Base-by-base conservation (phyloP, 1,284 basidiomycete genomes). In the Cutaneotrichosporon sp. region DNA sequence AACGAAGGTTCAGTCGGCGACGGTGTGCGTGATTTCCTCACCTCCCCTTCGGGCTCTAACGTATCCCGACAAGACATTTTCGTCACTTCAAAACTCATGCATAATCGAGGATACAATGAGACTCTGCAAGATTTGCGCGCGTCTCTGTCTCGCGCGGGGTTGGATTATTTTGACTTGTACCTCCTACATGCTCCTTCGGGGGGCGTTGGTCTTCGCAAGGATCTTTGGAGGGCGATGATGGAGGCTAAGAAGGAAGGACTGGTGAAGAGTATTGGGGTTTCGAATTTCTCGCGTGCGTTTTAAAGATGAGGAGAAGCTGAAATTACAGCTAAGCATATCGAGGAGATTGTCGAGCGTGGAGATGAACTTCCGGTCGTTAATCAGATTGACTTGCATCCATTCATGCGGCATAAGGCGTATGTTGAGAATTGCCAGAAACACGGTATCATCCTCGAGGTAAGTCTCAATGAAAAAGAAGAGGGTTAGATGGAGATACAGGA, bases 81-180 rank as follows among this genome's bases (percentile, higher is more conserved):
- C 81, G 87, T 86, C 76, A 88, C 86, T 32, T 88, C 87, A 36
- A 89, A 90, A 76, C 82, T 90, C 60, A 87, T 84, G 79, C 72
- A 79, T 52, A 89, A 90, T 73, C 76, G 81, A 42, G 83, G 83
- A 11, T 86, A 87, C 76, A 80, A 82, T 18, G 74, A 79, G 22
- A 83, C 85, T 13, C 82, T 82, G 65, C 74, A 79, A 31, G 83
- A 86, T 60, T 86, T 89, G 62, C 72, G 84, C 65, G 81, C 79
- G 52, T 88, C 87, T 1, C 76, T 89, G 18, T 78, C 84, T 30
- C 80, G 80, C 56, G 86, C 85, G 67, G 83, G 84, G 1, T 78
- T 87, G 36, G 85, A 73, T 7, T 80, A 79, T 60, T 80, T 82
- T 57, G 80, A 81, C 62, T 68, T 81, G 16, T 82, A 81, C 70